Conservation (phyloP, 495 filamentous ascomycete genomes). For the Podospora pseudopauciseta region DNA sequence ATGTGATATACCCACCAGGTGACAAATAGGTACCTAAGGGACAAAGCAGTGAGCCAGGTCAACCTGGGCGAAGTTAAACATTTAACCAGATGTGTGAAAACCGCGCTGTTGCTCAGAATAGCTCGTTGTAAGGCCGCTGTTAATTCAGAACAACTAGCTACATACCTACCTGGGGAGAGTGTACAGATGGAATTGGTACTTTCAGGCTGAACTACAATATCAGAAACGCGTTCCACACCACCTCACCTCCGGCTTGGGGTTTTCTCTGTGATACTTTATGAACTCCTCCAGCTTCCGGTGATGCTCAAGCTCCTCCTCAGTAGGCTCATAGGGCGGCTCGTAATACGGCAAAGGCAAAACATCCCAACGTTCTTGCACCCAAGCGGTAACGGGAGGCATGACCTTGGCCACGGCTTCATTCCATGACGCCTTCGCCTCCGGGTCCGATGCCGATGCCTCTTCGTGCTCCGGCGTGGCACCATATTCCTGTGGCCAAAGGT, state of each 20-base stretch:
- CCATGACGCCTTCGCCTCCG: slow-evolving; percentile 26
- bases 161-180: too few species aligned
- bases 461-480: slow-evolving; percentile 19
- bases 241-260: background rate
- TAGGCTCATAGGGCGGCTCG: slow-evolving; percentile 4
- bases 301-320: slow-evolving; percentile 10
- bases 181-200: too few species aligned
- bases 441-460: slow-evolving; percentile 18
- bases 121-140: too few species aligned
- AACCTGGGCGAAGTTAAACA: too few species aligned
- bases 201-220: too few species aligned
- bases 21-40: too few species aligned
- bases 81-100: too few species aligned
- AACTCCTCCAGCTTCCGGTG: background rate
- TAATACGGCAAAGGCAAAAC: slow-evolving; percentile 14
- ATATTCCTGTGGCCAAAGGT: slow-evolving; percentile 14
- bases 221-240: background rate
- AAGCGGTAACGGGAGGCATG: slow-evolving; percentile 29
- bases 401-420: slow-evolving; percentile 15
- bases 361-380: slow-evolving; percentile 32
- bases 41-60: too few species aligned
- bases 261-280: background rate
- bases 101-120: too few species aligned
- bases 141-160: too few species aligned
- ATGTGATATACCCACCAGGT: too few species aligned